Evolutionary conservation across 495 filamentous ascomycete species (phyloP), one percentile per base, ranked within the genome.

Genomic region (Aspergillus hancockii): DNA sequence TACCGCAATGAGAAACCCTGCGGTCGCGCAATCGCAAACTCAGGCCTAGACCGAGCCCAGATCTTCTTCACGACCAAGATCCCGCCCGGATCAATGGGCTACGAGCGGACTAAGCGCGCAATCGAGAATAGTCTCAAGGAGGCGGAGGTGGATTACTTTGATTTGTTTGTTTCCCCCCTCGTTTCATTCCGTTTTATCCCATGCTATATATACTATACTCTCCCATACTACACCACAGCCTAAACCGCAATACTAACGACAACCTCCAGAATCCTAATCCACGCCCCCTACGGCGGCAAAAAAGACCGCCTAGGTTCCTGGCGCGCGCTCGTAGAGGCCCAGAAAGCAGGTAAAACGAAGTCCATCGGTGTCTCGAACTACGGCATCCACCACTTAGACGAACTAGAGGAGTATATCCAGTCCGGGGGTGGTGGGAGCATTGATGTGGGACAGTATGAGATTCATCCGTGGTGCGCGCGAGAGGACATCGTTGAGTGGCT

Each of bases 381-480:
- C 59, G 81, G 80, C 3, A 67, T 85, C 55, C 79, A 83, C 54
- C 82, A 85, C 61, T 72, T 85, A 9, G 70, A 83, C 25, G 82
- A 84, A 54, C 73, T 97, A 45, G 90, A 95, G 65, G 74, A 69
- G 62, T 88, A 90, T 63, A 91, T 92, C 65, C 81, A 84, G 60
- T 75, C 83, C 58, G 89, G 88, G 6, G 86, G 84, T 56, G 90
- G 87, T 14, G 90, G 90, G 18, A 78, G 91, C 19, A 80, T 97
- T 61, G 88, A 85, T 57, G 89, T 96, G 4, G 91, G 90, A 10
- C 92, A 96, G 71, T 90, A 89, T 63, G 93, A 97, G 71, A 68
- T 97, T 18, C 93, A 97, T 63, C 92, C 93, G 0, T 96, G 90
- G 90, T 81, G 88, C 12, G 80, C 86, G 23, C 81, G 90, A 13